Base-by-base conservation (phyloP, 805 yeast species). In the Myxozyma geophila region DNA sequence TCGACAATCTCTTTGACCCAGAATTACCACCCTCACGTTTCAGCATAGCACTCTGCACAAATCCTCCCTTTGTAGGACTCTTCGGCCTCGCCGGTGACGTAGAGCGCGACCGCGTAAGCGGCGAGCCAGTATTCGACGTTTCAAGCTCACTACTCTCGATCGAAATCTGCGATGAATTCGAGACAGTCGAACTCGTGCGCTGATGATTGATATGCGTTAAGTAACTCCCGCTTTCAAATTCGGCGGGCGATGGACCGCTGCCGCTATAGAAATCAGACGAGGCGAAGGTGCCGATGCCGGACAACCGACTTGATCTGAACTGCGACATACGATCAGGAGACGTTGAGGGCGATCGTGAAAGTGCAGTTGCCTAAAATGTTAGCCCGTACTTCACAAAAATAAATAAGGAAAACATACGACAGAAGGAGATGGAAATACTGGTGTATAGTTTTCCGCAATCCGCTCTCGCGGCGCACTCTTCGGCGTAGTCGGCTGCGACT, bases 1-100 rank as follows among this genome's bases (percentile, higher is more conserved):
- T 64, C 17, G 68, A 64, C 35, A 61, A 41, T 19, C 68, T 49
- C 23, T 64, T 64, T 17, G 68, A 58, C 28, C 28, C 28, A 12
- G 23, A 12, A 8, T 60, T 36, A 13, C 58, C 23, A 33, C 60
- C 62, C 12, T 57, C 63, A 19, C 58, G 53, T 41, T 59, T 63
- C 21, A 57, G 41, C 61, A 64, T 54, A 3, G 68, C 68, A 28
- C 68, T 64, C 37, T 64, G 68, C 3, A 64, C 68, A 39, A 64
- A 64, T 10, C 66, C 64, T 17, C 57, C 66, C 19, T 49, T 49
- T 1, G 54, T 58, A 19, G 68, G 68, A 46, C 62, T 59, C 36
- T 40, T 55, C 10, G 64, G 54, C 9, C 64, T n/a, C 2, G 19
- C 39, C 7, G 66, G 68, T 15, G 68, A 58, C 12, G 53, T 15